Percentiles rank a stretch among this genome's conserved stretches.
Evolutionary conservation across 148 eudicot genomes (phyloP).

Genomic region (Salicornia ramosissima): DNA sequence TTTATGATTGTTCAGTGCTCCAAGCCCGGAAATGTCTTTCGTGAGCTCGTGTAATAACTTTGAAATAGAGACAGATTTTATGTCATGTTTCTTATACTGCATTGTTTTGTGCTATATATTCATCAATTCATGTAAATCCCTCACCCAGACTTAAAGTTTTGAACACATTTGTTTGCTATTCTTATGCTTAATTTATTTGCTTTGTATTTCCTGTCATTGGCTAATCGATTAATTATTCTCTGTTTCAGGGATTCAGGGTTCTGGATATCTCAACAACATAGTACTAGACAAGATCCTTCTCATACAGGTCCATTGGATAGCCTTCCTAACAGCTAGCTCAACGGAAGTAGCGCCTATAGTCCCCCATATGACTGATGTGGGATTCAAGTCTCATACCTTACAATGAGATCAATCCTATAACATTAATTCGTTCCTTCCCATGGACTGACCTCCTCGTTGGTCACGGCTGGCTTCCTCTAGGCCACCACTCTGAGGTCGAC

Average conservation of each 20-base stretch:
- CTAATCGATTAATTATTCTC: not conserved
- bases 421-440: too few species aligned
- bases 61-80: not conserved
- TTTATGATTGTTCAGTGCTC: not conserved
- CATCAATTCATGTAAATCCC: not conserved
- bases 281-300: not conserved
- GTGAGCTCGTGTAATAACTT: not conserved
- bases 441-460: too few species aligned
- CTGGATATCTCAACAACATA: not conserved
- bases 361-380: too few species aligned
- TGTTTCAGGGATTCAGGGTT: conserved; percentile 10
- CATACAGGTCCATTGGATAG: not conserved
- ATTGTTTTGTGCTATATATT: not conserved
- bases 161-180: too few species aligned
- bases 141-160: not conserved
- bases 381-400: too few species aligned
- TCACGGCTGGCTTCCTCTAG: too few species aligned
- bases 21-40: not conserved
- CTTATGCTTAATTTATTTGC: not conserved
- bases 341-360: too few species aligned
- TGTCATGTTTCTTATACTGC: not conserved
- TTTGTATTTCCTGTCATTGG: not conserved
- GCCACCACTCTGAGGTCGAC: too few species aligned
- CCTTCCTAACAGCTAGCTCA: too few species aligned
- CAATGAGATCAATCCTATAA: too few species aligned